Conservation (phyloP, 2,329 filamentous ascomycete species). For the Botrytis fabae region DNA sequence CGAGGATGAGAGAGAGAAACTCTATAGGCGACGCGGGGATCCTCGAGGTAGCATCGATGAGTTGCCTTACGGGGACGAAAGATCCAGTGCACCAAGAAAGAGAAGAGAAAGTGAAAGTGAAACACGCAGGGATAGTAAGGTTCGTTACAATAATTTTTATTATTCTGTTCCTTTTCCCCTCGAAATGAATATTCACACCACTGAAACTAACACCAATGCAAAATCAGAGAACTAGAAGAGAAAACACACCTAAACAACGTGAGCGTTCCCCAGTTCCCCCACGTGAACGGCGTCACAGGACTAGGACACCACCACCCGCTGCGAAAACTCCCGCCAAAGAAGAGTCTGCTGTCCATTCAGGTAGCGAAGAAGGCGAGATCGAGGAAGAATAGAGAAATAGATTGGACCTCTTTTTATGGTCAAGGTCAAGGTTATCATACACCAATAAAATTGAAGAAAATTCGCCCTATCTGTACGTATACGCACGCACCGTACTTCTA, state of each 20-base stretch:
- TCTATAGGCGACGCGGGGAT: slow-evolving; percentile 78
- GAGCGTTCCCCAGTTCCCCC: slow-evolving; percentile 58
- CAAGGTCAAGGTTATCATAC: not conserved
- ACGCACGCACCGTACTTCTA: slow-evolving; percentile 33
- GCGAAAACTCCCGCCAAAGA: slow-evolving; percentile 43
- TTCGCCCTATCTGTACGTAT: slow-evolving; percentile 42
- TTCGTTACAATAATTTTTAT: slow-evolving; percentile 22
- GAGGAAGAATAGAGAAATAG: slow-evolving; percentile 64
- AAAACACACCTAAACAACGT: slow-evolving; percentile 51
- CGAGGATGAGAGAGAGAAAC: slow-evolving; percentile 85
- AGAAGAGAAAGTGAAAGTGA: slow-evolving; percentile 78
- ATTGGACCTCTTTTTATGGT: slow-evolving; percentile 9
- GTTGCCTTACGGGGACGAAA: slow-evolving; percentile 83
- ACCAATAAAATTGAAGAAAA: slow-evolving; percentile 4
- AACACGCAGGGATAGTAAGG: slow-evolving; percentile 63
- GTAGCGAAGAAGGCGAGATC: slow-evolving; percentile 97
- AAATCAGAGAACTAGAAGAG: slow-evolving; percentile 56
- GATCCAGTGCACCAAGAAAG: slow-evolving; percentile 65
- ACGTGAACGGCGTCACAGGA: slow-evolving; percentile 56
- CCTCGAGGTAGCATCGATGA: slow-evolving; percentile 80
- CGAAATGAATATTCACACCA: not conserved
- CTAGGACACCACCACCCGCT: slow-evolving; percentile 56
- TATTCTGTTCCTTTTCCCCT: not conserved
- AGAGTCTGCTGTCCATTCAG: slow-evolving; percentile 57
- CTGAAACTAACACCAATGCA: slow-evolving; percentile 23